A percentile compares a stretch with the other conserved stretches of the same genome.
These are phyloP conservation scores for Holtermannia corniformis DNA, from an alignment of 768 basidiomycete species.

Conservation along the genomic window DNA sequence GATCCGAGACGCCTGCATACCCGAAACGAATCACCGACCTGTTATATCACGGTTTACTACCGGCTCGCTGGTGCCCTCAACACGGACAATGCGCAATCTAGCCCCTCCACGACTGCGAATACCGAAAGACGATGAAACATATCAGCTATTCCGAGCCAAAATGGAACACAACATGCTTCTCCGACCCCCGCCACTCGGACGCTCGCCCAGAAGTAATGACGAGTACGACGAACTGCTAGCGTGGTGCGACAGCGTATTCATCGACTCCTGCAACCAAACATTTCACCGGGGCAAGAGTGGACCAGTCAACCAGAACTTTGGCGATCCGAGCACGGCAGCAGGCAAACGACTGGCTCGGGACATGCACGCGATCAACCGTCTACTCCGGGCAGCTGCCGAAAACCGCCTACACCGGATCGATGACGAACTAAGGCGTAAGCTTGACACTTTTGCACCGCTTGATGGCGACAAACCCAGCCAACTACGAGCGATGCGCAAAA, in stretches of 20 bases:
- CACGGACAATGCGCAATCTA: background rate
- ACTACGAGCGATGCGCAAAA: background rate
- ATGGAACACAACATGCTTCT: background rate
- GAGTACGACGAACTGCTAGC: background rate
- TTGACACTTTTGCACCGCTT: no score
- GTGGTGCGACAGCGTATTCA: background rate
- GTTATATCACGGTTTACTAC: background rate
- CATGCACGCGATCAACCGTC: background rate
- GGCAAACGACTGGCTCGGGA: background rate
- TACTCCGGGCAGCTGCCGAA: background rate
- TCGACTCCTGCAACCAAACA: background rate
- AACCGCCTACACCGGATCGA: background rate
- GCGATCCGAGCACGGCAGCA: background rate
- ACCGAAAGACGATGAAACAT: background rate
- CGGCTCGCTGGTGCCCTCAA: background rate
- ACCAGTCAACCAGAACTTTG: background rate
- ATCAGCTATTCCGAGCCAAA: background rate
- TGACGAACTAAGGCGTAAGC: no score
- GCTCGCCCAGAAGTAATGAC: background rate
- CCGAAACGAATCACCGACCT: slow-evolving; percentile 5
- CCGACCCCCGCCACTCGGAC: no score
- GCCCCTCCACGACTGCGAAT: slow-evolving; percentile 1
- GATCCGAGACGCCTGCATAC: background rate
- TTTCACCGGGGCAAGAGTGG: background rate
- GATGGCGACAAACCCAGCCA: no score